phyloP scores from a whole-genome alignment of 1,284 basidiomycete species.

The Trametes sp. region DNA sequence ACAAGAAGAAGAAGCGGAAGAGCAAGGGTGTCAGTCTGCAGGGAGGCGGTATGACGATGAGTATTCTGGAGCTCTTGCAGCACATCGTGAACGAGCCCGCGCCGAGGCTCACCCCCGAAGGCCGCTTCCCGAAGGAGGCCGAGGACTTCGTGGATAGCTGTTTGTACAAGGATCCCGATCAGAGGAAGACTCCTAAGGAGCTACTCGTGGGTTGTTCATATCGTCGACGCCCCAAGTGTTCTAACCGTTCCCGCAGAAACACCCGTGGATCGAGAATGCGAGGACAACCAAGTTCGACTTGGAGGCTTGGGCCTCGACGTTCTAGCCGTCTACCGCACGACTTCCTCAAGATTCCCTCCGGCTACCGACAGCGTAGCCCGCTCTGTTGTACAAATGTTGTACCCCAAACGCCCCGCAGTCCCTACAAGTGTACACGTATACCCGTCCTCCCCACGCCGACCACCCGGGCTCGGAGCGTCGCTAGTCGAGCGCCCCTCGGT shows the following conservation, averaged over 20 bases:
- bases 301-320: constrained; percentile 68
- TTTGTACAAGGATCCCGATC: constrained; percentile 83
- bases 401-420: constrained; percentile 11
- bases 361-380: constrained; percentile 11
- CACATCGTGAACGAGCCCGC: constrained; percentile 98
- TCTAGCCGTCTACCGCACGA: constrained; percentile 42
- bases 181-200: constrained; percentile 82
- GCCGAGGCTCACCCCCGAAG: constrained; percentile 76
- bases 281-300: constrained; percentile 60
- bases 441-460: constrained; percentile 15
- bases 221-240: background rate
- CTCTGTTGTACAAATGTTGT: constrained; percentile 26
- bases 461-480: constrained; percentile 16
- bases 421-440: constrained; percentile 28
- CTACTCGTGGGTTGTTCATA: constrained; percentile 64
- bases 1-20: constrained; percentile 64
- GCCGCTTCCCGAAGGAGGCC: constrained; percentile 74
- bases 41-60: constrained; percentile 94
- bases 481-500: constrained; percentile 24
- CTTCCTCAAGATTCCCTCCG: background rate
- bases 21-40: constrained; percentile 88
- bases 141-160: constrained; percentile 86
- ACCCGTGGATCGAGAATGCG: constrained; percentile 64
- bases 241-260: constrained; percentile 50
- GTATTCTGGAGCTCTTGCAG: constrained; percentile 94